Evolutionary conservation across 2,329 filamentous ascomycete genomes (phyloP).

Genomic region (Diaporthe nobilis): DNA sequence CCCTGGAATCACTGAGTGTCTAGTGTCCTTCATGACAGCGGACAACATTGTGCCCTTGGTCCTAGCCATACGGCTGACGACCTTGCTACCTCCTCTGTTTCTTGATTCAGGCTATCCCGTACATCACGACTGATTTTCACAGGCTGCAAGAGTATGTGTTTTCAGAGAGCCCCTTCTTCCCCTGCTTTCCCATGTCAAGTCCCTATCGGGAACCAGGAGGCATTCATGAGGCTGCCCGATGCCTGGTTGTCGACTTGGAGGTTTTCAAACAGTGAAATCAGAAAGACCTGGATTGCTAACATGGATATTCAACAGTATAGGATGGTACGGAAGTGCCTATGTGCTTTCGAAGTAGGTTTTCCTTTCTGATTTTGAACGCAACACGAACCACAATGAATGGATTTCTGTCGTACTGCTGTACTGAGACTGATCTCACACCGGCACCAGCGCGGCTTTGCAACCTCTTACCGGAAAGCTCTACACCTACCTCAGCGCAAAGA

Average conservation of each 20-base stretch:
- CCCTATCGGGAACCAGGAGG: background rate
- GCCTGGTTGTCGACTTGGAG: no score
- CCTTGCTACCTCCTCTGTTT: background rate
- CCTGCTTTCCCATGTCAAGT: background rate
- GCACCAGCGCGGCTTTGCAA: constrained; percentile 21
- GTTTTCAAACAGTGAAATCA: background rate
- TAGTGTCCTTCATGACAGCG: background rate
- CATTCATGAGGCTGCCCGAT: background rate
- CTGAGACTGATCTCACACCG: background rate
- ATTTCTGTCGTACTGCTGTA: fast-evolving
- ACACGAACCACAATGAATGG: no score
- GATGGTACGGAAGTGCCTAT: constrained; percentile 12
- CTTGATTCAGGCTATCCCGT: background rate
- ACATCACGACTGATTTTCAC: constrained; percentile 5
- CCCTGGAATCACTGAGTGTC: background rate
- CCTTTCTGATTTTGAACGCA: no score
- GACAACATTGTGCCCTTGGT: no score
- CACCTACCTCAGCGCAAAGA: constrained; percentile 24
- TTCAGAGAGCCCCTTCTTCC: no score
- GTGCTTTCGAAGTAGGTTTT: background rate
- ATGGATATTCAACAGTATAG: background rate
- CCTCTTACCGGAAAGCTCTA: constrained; percentile 28
- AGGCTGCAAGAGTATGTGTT: background rate
- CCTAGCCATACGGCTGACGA: background rate
- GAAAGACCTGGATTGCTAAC: background rate